Evolutionary conservation across 116 monocot species (phyloP), one percentile per base, ranked within the genome.

Genomic region (Dioscorea cayenensis): DNA sequence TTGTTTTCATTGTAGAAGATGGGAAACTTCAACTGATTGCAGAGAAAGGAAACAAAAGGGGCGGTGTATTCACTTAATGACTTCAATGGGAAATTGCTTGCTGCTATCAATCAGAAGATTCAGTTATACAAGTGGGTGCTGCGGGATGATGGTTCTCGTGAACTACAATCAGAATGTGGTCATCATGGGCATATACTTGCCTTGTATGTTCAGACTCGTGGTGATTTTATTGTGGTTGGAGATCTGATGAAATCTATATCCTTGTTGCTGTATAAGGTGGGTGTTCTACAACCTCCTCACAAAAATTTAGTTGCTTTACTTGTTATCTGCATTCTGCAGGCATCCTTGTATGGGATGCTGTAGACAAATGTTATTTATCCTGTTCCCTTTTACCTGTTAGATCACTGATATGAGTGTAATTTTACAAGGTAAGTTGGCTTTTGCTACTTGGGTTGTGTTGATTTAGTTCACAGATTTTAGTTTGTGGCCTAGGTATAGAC

Each of bases 201-300:
- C 1, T 70, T 93, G 28, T 93, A 86, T 77, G 94, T 93, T 71
- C 88, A 99, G 79, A 99, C 94, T 49, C 93, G 94, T 55, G 97
- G 97, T 13, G 97, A 99, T 75, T 99, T 99, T 63, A 99, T 99
- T 67, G 91, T 99, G 20, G 97, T 99, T 32, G 97, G 97, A 21
- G 97, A 99, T 78, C 73, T 99, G 69, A 99, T 99, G 97, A 99
- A 93, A 55, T 99, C 97, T 8, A 91, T 99, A 73, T 99, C 97
- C 51, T 77, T 99, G 23, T 75, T 99, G 58, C 20, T 99, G 28
- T 99, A 99, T 60, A 99, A 90, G 94, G 97, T 99, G 83, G n/a
- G 55, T 55, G 2, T 55, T 16, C 5, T 55, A 18, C n/a, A 55
- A 55, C 0, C 5, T 13, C 12, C 19, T 13, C 2, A n/a, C 23